Evolutionary conservation across 345 rosid species (phyloP), one percentile per base, ranked within the genome.

Genomic region (Adansonia digitata): DNA sequence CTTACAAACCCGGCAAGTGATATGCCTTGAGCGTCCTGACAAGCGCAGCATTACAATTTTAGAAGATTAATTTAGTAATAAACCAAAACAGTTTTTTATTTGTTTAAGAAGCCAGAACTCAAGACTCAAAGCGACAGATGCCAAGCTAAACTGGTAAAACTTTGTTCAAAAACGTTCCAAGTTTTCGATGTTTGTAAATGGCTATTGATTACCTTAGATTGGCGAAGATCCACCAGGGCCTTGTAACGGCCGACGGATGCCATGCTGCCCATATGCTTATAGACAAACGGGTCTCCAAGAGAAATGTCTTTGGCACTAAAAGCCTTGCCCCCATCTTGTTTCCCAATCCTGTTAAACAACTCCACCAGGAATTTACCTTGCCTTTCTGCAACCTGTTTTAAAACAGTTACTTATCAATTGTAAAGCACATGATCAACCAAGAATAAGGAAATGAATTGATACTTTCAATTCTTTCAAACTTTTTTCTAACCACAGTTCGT

Each of bases 191-290:
- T 31, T 57, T 10, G 13, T 5, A 69, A 27, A 52, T 2, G n/a
- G 24, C 27, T n/a, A n/a, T 40, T 5, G 35, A 40, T 59, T 79
- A 88, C 92, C 91, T 88, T 90, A 0, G 92, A 87, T 35, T 85
- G 84, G 69, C 96, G 88, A 46, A 91, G 80, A 81, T 91, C 92
- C 9, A 89, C 92, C 0, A 91, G 71, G 0, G 92, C 96, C 88
- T 91, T 91, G 75, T 85, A 88, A 43, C 91, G 79, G 9, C 96
- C 96, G 1, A 89, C 87, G 0, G 93, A 75, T 24, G 96, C 96
- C 96, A 91, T 89, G 85, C 92, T 91, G 35, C 93, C 93, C 0
- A 86, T 72, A 59, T 89, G 93, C 74, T 60, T 87, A 77, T 89
- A 91, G 57, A 86, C 90, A 65, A 91, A 91, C 17, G 88, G 92